Conservation (phyloP, 768 basidiomycete species). For the Arthromyces matolae region DNA sequence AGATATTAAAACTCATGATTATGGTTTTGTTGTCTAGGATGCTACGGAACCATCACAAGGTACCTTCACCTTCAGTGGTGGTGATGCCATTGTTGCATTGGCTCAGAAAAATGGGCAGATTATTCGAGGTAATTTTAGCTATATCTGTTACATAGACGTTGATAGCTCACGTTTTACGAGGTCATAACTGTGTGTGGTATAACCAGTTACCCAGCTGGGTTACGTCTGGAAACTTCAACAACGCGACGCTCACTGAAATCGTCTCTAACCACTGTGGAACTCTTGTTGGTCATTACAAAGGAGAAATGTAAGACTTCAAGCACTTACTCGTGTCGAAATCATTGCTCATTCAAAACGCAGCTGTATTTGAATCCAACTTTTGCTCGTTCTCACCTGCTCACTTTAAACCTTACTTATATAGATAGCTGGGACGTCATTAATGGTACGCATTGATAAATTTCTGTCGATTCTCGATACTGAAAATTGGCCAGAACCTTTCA, state of each 20-base stretch:
- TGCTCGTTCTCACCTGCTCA: neutral
- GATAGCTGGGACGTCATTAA: conserved; percentile 45
- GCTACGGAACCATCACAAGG: conserved; percentile 49
- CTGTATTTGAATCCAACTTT: too few species aligned
- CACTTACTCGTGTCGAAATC: conserved; percentile 27
- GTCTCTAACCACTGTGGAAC: conserved; percentile 46
- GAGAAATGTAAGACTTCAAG: conserved; percentile 39
- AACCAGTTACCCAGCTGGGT: conserved; percentile 54
- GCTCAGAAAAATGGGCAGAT: conserved; percentile 46
- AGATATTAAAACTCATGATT: too few species aligned
- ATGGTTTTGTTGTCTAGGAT: too few species aligned
- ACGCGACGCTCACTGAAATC: conserved; percentile 38
- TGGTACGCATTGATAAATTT: conserved; percentile 15
- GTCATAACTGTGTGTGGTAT: conserved; percentile 50
- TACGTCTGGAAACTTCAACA: conserved; percentile 37
- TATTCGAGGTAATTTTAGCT: conserved; percentile 32
- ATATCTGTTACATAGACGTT: neutral
- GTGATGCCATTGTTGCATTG: conserved; percentile 41
- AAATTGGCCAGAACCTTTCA: conserved; percentile 43
- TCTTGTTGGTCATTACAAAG: conserved; percentile 49
- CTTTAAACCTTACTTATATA: too few species aligned
- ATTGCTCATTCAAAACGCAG: conserved; percentile 21
- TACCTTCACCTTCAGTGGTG: conserved; percentile 42
- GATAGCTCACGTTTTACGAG: conserved; percentile 17
- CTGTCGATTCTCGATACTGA: neutral